Percentiles rank a stretch among this genome's conserved stretches.
phyloP scores from a whole-genome alignment of 1,139 yeast genomes.

The Blastobotrys capitulatus region DNA sequence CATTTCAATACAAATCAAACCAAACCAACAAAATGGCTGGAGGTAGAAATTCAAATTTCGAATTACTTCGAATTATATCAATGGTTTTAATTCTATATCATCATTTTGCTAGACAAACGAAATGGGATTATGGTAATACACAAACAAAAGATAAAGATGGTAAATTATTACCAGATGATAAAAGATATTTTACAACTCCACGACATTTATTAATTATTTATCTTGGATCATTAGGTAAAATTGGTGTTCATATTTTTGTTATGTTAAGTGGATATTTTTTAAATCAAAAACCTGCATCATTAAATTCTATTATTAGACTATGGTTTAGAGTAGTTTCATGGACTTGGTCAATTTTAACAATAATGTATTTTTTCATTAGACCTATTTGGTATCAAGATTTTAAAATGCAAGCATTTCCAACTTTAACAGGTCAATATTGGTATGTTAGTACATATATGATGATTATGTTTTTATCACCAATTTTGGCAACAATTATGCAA shows the following conservation, averaged over 20 bases:
- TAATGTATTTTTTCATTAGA: background rate
- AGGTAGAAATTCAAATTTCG: constrained; percentile 12
- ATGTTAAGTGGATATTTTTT: constrained; percentile 14
- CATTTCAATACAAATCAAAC: too few relatives aligned
- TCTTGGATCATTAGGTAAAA: constrained; percentile 9
- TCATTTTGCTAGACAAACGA: constrained; percentile 11
- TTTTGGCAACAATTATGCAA: background rate
- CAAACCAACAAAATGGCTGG: background rate
- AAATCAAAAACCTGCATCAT: constrained; percentile 1
- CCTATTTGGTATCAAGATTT: background rate
- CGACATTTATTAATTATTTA: constrained; percentile 8
- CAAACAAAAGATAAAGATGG: background rate
- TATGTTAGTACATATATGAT: constrained; percentile 2
- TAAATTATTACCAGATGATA: background rate
- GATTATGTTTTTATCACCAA: background rate
- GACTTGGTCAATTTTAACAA: background rate
- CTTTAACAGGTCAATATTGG: constrained; percentile 4
- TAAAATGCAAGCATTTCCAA: constrained; percentile 1
- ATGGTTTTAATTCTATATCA: constrained; percentile 14
- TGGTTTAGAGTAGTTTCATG: constrained; percentile 6
- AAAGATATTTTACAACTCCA: constrained; percentile 2
- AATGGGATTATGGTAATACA: constrained; percentile 8
- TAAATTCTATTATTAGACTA: background rate
- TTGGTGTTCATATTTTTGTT: constrained; percentile 13
- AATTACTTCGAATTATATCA: constrained; percentile 12